These are phyloP conservation scores for Silene vulgaris DNA, from an alignment of 179 eudicot genomes.

Conservation along the genomic window DNA sequence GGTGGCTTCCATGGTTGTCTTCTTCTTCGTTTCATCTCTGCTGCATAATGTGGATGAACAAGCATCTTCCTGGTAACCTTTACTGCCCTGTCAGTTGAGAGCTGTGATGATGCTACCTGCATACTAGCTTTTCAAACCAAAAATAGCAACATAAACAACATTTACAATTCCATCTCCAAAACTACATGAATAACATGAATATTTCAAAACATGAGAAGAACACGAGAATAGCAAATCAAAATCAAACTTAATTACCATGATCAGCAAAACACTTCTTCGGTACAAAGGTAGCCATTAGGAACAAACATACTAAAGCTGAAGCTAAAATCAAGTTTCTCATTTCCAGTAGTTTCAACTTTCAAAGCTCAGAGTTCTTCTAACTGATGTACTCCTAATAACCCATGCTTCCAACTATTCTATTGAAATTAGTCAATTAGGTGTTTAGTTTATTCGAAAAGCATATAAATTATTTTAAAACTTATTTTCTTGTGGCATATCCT, in stretches of 20 bases:
- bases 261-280: background rate
- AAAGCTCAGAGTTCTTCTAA: background rate
- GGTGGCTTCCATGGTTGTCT: conserved; percentile 16
- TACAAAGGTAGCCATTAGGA: conserved; percentile 9
- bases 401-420: background rate
- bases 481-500: background rate
- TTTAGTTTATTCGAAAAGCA: background rate
- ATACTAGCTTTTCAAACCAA: conserved; percentile 9
- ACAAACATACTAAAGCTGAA: background rate
- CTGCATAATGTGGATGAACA: conserved; percentile 1
- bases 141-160: background rate
- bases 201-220: background rate
- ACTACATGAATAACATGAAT: background rate
- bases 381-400: background rate
- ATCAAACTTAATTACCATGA: background rate
- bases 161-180: background rate
- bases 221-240: background rate
- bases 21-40: background rate
- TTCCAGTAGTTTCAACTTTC: background rate
- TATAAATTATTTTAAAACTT: background rate
- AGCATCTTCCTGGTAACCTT: conserved; percentile 11
- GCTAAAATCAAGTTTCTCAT: conserved; percentile 10
- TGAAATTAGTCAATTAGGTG: background rate
- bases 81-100: background rate
- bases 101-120: conserved; percentile 15